Conservation (phyloP, 306 rosid species). For the Prunus mira region DNA sequence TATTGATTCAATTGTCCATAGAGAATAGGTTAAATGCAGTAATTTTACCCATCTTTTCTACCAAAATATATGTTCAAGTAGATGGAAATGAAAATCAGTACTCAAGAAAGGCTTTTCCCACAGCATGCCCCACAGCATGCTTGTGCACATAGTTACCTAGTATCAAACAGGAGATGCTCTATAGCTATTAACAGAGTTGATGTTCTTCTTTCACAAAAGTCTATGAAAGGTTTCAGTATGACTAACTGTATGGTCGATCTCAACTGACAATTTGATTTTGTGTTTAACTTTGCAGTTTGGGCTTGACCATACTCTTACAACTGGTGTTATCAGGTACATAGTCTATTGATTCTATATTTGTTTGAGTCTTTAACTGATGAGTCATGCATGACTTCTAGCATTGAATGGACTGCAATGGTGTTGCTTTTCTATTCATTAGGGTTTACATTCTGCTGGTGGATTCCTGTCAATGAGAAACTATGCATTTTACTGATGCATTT, state of each 20-base stretch:
- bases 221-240: background rate
- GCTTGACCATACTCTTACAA: conserved; percentile 95
- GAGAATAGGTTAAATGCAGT: background rate
- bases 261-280: conserved; percentile 10
- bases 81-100: background rate
- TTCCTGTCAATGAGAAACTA: background rate
- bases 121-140: too few relatives aligned
- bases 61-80: background rate
- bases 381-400: background rate
- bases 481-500: conserved; percentile 16
- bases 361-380: background rate
- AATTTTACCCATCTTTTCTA: background rate
- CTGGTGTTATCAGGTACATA: conserved; percentile 88
- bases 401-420: background rate
- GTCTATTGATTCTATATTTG: background rate
- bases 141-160: too few relatives aligned
- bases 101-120: too few relatives aligned
- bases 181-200: too few relatives aligned
- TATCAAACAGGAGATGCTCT: too few relatives aligned
- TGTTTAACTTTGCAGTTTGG: conserved; percentile 75
- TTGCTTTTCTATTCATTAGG: background rate
- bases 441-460: background rate
- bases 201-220: background rate
- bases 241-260: conserved; percentile 12
- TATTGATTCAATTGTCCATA: background rate